Percentiles rank a stretch among this genome's conserved stretches.
Conservation (phyloP, 2,329 filamentous ascomycete species). For the Emergomyces orientalis region DNA sequence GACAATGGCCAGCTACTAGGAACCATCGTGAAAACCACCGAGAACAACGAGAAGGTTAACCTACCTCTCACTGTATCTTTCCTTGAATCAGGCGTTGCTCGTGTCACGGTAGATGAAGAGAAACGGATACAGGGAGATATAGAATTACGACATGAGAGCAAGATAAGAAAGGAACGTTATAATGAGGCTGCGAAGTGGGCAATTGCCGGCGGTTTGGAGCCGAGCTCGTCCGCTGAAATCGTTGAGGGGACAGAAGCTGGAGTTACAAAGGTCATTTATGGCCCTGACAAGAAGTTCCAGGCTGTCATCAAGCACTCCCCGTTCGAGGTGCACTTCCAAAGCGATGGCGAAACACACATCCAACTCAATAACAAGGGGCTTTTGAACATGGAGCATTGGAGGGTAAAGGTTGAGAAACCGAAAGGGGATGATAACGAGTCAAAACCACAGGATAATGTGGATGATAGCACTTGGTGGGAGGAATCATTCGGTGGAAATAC, state of each 20-base stretch:
- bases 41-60: constrained; percentile 56
- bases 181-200: constrained; percentile 83
- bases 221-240: constrained; percentile 63
- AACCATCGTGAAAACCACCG: constrained; percentile 69
- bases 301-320: constrained; percentile 75
- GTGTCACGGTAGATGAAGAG: constrained; percentile 86
- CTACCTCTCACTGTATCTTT: constrained; percentile 82
- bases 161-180: constrained; percentile 81
- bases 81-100: constrained; percentile 77
- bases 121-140: constrained; percentile 82
- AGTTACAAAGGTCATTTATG: constrained; percentile 67
- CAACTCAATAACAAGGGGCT: constrained; percentile 84
- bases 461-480: constrained; percentile 96
- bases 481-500: constrained; percentile 93
- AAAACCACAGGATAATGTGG: constrained; percentile 43
- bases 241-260: constrained; percentile 56
- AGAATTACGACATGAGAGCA: constrained; percentile 73
- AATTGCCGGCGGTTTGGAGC: constrained; percentile 68
- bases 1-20: constrained; percentile 72
- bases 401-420: constrained; percentile 63
- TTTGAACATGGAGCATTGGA: constrained; percentile 92
- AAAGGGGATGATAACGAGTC: constrained; percentile 31
- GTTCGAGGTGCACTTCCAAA: constrained; percentile 76
- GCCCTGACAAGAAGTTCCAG: constrained; percentile 64
- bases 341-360: constrained; percentile 72